Percentiles rank a stretch among this genome's conserved stretches.
These are phyloP conservation scores for Capronia coronata DNA, from an alignment of 2,329 filamentous ascomycete species.

Conservation along the genomic window DNA sequence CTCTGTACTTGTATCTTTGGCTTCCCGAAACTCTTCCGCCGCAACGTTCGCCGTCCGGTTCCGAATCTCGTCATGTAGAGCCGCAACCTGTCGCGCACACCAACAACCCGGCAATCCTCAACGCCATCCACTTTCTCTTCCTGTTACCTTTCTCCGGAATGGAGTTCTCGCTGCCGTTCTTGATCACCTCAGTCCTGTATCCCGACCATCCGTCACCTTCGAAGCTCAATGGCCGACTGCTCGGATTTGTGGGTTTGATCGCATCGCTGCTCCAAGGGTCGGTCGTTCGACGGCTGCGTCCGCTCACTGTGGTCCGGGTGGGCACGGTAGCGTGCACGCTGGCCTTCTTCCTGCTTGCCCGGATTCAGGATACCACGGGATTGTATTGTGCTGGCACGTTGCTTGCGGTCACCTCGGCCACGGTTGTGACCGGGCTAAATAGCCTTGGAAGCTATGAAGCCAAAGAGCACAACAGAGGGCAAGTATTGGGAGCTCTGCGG, in stretches of 20 bases:
- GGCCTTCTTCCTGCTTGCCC: slow-evolving; percentile 73
- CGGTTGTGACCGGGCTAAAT: slow-evolving; percentile 89
- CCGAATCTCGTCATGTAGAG: slow-evolving; percentile 29
- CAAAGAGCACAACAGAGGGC: slow-evolving; percentile 68
- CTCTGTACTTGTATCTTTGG: slow-evolving; percentile 72
- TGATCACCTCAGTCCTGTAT: slow-evolving; percentile 86
- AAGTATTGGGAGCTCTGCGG: slow-evolving; percentile 76
- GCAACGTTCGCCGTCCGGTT: slow-evolving; percentile 31
- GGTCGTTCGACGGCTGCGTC: slow-evolving; percentile 78
- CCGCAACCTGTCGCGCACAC: slow-evolving; percentile 41
- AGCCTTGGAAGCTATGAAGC: slow-evolving; percentile 89
- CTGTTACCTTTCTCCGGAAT: slow-evolving; percentile 96
- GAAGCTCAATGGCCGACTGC: slow-evolving; percentile 71
- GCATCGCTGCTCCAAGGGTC: slow-evolving; percentile 89
- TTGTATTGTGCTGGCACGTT: slow-evolving; percentile 78
- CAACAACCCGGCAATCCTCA: slow-evolving; percentile 77
- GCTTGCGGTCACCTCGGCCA: slow-evolving; percentile 83
- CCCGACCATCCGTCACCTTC: slow-evolving; percentile 57
- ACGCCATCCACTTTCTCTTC: slow-evolving; percentile 80
- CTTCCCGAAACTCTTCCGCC: slow-evolving; percentile 81
- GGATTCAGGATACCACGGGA: slow-evolving; percentile 58
- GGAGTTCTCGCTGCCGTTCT: slow-evolving; percentile 95
- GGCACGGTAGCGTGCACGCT: slow-evolving; percentile 71
- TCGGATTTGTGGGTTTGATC: slow-evolving; percentile 86
- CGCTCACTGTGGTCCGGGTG: slow-evolving; percentile 69